Base-by-base conservation (phyloP, 495 filamentous ascomycete species). In the Neurospora sp. region DNA sequence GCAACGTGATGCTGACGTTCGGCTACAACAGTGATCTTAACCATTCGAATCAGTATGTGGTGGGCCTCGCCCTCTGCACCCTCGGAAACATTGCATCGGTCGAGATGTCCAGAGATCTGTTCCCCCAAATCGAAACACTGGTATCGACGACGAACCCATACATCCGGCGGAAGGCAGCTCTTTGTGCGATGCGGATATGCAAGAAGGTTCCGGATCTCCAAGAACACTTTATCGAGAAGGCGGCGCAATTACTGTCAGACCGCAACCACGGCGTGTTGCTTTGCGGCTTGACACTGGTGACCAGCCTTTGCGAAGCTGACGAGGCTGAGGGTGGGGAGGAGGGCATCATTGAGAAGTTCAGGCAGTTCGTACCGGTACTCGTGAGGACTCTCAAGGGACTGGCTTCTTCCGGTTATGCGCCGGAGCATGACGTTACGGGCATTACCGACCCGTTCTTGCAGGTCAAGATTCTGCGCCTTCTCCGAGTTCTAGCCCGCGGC, bases 101-200 rank as follows among this genome's bases (percentile, higher is more conserved):
- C 77, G 96, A 99, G 81, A 99, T 99, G 96, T 96, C 95, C n/a
- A 88, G 96, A 83, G 96, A 99, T 83, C 86, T 99, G 27, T 99
- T 98, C 82, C 86, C 92, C 75, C 94, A 99, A 86, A 91, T 99
- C 76, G 96, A 98, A 83, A 90, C 84, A 48, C 89, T 98, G 22
- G 84, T 98, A 71, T 93, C 94, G 14, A 97, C 93, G 39, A 91
- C 93, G 42, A 99, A 99, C 81, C 95, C 96, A 12, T 99, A 99
- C 76, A 97, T 98, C 78, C 90, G 95, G 69, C 89, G 96, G 69
- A 99, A 99, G 86, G 96, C 96, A 41, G 96, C 96, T 7, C 87
- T 99, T n/a, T 99, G 96, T 81, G 96, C 96, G n/a, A 99, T 99
- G 96, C 88, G 96, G 46, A 97, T 99, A 84, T 97, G 94, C 83